Conservation (phyloP, 2,329 filamentous ascomycete genomes). For the Aspergillus sp. region DNA sequence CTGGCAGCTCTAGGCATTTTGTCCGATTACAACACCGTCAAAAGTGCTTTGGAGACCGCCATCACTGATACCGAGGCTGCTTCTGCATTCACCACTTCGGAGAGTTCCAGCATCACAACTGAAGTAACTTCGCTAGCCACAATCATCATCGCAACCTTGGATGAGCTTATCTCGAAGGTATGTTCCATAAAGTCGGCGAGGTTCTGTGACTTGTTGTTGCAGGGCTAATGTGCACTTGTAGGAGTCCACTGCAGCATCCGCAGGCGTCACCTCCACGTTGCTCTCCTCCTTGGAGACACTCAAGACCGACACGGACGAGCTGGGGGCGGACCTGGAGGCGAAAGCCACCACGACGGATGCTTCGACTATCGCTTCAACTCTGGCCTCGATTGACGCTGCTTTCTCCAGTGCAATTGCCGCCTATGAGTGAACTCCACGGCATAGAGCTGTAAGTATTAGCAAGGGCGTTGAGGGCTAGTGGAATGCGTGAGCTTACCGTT, state of each 20-base stretch:
- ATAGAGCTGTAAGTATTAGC: too few species aligned
- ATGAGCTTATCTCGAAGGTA: background rate
- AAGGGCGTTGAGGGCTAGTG: too few species aligned
- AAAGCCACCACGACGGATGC: background rate
- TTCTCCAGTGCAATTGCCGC: conserved; percentile 2
- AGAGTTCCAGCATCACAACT: background rate
- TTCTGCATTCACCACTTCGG: background rate
- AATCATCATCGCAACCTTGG: background rate
- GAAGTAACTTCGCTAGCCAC: background rate
- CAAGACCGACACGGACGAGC: background rate
- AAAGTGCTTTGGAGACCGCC: background rate
- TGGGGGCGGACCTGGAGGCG: conserved; percentile 1
- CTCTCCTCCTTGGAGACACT: conserved; percentile 1
- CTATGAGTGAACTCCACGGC: background rate
- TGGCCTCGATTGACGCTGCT: background rate
- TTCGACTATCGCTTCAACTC: background rate
- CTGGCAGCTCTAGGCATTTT: background rate
- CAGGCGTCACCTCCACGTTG: background rate
- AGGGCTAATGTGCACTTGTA: background rate
- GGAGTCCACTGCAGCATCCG: background rate
- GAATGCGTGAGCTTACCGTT: too few species aligned
- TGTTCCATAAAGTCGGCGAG: too few species aligned
- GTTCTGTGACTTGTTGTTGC: background rate
- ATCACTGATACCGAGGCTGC: conserved; percentile 1
- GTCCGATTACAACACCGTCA: conserved; percentile 2